Base-by-base conservation (phyloP, 1,284 basidiomycete genomes). In the Ustilago bromivora region DNA sequence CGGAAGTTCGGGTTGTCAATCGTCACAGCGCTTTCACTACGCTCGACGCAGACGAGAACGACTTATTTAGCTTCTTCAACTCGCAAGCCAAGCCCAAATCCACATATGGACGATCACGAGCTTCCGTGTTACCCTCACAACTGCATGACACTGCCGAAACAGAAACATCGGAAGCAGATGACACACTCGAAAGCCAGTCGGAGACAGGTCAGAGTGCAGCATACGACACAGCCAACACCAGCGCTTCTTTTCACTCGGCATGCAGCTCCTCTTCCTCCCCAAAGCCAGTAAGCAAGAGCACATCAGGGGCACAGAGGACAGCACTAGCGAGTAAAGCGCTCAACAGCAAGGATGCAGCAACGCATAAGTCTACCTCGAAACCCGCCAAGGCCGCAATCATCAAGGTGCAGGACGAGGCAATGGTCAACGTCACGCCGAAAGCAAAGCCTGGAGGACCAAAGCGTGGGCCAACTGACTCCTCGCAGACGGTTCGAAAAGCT, bases 31-130 rank as follows among this genome's bases (percentile, higher is more conserved):
- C 70, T 41, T 77, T 73, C 35, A 63, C 43, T 15, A 54, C 53
- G 5, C 51, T 76, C 32, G 57, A 62, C 2, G 57, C 58, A 13
- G 74, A 76, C 43, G 74, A 76, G 31, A 71, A 76, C 36, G 74
- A 76, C 41, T 69, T 69, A 4, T 76, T 71, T n/a, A 66, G 69
- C 34, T 76, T 76, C 58, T 76, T 76, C 52, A 47, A 57, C 13
- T 8, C 71, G 5, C 71, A 68, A n/a, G 6, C 54, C 2, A 68
- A 66, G 28, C 59, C 71, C 31, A 73, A 62, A 23, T 19, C 59
- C 8, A 67, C 65, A 0, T 67, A 73, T 31, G 65, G 71, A 43
- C 52, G 58, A 38, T 73, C 71, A 0, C 49, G 66, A 52, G 61
- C 62, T 17, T 69, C 71, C 3, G 13, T 62, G 23, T 5, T 66